Base-by-base conservation (phyloP, 1,284 basidiomycete species). In the Cutaneotrichosporon sp. region DNA sequence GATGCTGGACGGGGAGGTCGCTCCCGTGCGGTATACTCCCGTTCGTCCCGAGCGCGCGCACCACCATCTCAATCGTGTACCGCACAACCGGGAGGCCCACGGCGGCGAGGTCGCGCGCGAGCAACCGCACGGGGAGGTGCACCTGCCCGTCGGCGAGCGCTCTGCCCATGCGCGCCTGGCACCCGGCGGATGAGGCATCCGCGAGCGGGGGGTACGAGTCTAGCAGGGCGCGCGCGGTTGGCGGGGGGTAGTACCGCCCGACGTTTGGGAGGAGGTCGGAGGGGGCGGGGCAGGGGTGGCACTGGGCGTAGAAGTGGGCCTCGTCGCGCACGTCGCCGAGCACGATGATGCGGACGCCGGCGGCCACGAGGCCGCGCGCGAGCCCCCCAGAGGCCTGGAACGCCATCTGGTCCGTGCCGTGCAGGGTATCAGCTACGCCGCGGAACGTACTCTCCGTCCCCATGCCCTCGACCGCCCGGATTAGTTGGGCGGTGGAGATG, bases 11-110 rank as follows among this genome's bases (percentile, higher is more conserved):
- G 13, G 76, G 60, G 10, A 82, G 81, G 69, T 91, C 89, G 2
- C 84, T 84, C 2, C 80, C 87, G 69, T 91, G 89, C 0, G 88
- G 88, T 6, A 89, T 86, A 57, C 85, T 85, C 1, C 86, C 88
- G 65, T 82, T 16, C 73, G 3, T 82, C 78, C 16, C 85, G 81
- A 59, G 64, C 33, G 31, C 36, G n/a, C 13, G 38, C 20, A 42
- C 68, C 47, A 71, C 69, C 24, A 55, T 88, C 45, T 84, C 80
- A 57, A 91, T 86, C 64, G 83, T 81, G 69, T 91, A 91, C 59
- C 89, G 81, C 60, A 88, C 73, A 1, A 88, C 82, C 0, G 88
- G 88, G 71, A 87, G 88, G 0, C 81, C 83, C 5, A 80, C 81
- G 6, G 78, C 71, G 14, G 81, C 73, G 67, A 90, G 77, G 69